Evolutionary conservation across 176 grass and related monocot genomes (phyloP), one percentile per base, ranked within the genome.

Genomic region (Aegilops tauschii): DNA sequence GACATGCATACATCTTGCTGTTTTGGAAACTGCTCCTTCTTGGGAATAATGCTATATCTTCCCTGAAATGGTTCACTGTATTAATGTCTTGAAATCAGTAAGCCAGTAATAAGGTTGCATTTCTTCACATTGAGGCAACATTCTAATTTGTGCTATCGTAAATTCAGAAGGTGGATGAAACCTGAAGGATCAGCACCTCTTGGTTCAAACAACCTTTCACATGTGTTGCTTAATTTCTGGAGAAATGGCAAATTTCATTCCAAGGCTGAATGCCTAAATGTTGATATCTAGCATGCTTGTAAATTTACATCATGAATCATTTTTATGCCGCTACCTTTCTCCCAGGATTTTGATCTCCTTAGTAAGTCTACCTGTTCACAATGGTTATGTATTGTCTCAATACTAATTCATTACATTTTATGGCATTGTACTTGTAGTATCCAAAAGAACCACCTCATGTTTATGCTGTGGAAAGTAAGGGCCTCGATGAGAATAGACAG

Each of bases 401-500:
- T 82, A 12, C 84, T 64, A 59, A 50, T 75, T 18, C 27, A 50
- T 67, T 52, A 47, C 8, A 64, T 37, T 83, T 80, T 89, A 23
- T 88, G 71, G 39, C 35, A 69, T 76, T 89, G 17, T 20, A 40
- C 32, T 83, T 92, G 76, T 78, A 98, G 97, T 98, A 98, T 93
- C 93, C 94, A 13, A 86, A 84, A 49, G 90, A 90, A 76, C 84
- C 92, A 83, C 93, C 92, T 87, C 86, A 91, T 72, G 75, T 96
- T 59, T 96, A 94, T 88, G 62, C 86, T 58, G 45, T 94, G 36
- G 97, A 98, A 80, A 91, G 81, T 39, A 98, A 96, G 79, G 97
- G 97, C 50, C 94, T 96, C 35, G 97, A 96, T 91, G 93, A 88
- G 54, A 84, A 63, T 91, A 90, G 97, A 34, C 90, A 96, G 80